Base-by-base conservation (phyloP, 2,329 filamentous ascomycete genomes). In the Scytalidium sp. region DNA sequence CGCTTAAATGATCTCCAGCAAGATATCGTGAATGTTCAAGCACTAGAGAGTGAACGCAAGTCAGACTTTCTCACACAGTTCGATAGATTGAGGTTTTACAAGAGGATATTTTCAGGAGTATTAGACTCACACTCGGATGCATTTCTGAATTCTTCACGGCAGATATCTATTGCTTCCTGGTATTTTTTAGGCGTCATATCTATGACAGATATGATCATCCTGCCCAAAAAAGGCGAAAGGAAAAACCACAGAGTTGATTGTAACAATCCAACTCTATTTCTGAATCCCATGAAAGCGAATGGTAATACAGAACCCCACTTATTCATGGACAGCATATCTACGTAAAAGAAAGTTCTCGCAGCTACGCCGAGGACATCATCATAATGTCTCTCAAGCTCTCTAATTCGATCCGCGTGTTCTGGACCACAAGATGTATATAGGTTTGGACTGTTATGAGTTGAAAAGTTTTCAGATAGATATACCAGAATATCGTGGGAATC, bases 401-500 rank as follows among this genome's bases (percentile, higher is more conserved):
- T 17, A 43, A 49, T 44, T 43, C 43, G 22, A 15, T 32, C 43
- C 17, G 19, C 43, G 10, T 50, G 46, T 20, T 15, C 11, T 2
- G 44, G 43, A 22, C 48, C 48, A 25, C 48, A 50, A 19, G 48
- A 50, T 2, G 20, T 36, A 19, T 50, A 50, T 5, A 50, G 48
- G 19, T 46, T 50, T 29, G 36, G 22, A 19, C 46, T 39, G 27
- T 46, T 43, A 7, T 32, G n/a, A 15, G 10, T 46, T 15, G 43
- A 42, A 32, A 46, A 50, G 7, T 41, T 46, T 23, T 46, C 43
- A 10, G 48, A 50, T 13, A 50, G 48, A 43, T 50, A 43, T 3
- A 46, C 36, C 9, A 50, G 23, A 23, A 50, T 50, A 22, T 50
- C 48, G 23, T 50, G 48, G 8, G 48, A 50, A 20, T 50, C 48